A percentile compares a stretch with the other conserved stretches of the same genome.
Conservation (phyloP, 306 rosid species). For the Crataegus laevigata region DNA sequence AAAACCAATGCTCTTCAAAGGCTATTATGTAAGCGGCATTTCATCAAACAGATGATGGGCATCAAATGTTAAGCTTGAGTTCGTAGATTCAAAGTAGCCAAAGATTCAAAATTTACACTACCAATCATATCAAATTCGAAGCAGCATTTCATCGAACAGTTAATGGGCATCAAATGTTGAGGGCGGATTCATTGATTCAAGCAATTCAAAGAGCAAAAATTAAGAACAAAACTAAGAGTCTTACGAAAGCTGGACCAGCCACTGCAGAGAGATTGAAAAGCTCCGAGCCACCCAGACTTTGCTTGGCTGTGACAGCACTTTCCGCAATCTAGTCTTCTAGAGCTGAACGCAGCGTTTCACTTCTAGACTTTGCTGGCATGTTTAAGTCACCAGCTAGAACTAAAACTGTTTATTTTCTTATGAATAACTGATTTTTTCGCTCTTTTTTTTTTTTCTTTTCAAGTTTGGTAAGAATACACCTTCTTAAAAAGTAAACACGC, state of each 20-base stretch:
- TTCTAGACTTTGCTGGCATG: too few relatives aligned
- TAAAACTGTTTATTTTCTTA: too few relatives aligned
- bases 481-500: background rate
- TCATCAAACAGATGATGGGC: slow-evolving; percentile 7
- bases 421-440: too few relatives aligned
- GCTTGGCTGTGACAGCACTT: background rate
- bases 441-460: too few relatives aligned
- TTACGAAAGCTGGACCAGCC: too few relatives aligned
- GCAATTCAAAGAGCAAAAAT: background rate
- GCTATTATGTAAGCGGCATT: slow-evolving; percentile 3
- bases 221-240: background rate
- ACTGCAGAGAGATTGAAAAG: background rate
- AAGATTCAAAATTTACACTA: background rate
- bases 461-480: background rate
- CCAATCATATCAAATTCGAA: background rate
- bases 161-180: background rate
- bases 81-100: background rate
- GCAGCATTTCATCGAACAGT: slow-evolving; percentile 11
- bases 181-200: background rate
- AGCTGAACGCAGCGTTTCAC: slow-evolving; percentile 1
- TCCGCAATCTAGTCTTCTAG: background rate
- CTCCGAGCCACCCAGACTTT: background rate
- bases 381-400: too few relatives aligned
- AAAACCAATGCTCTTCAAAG: background rate
- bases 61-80: background rate